Percentiles rank a stretch among this genome's conserved stretches.
phyloP scores from a whole-genome alignment of 208 protist species.

The Leishmania major region DNA sequence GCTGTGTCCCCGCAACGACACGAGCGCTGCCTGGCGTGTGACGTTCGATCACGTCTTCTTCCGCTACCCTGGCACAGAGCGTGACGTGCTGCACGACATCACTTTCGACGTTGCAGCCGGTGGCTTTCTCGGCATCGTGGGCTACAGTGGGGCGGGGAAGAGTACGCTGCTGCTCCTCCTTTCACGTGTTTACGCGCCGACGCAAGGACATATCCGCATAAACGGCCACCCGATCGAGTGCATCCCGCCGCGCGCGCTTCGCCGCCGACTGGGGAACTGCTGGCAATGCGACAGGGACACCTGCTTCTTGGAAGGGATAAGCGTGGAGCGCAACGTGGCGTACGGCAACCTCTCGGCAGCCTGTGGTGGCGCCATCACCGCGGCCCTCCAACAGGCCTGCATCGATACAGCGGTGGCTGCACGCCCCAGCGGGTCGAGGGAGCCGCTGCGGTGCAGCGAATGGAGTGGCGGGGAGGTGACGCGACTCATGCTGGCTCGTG shows the following conservation, averaged over 20 bases:
- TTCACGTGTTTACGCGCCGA: conserved; percentile 56
- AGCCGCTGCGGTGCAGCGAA: conserved; percentile 26
- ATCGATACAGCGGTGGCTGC: conserved; percentile 39
- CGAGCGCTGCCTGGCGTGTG: conserved; percentile 43
- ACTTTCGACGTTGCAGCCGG: conserved; percentile 55
- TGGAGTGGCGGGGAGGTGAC: conserved; percentile 79
- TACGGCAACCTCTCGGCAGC: conserved; percentile 51
- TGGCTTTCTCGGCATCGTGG: conserved; percentile 61
- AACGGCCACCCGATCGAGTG: conserved; percentile 51
- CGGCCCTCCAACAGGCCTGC: conserved; percentile 35
- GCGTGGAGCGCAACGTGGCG: conserved; percentile 64
- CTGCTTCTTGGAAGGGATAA: conserved; percentile 55
- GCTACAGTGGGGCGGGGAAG: conserved; percentile 80
- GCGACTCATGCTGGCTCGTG: conserved; percentile 63
- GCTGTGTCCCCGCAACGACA: not conserved
- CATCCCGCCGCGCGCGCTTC: conserved; percentile 51
- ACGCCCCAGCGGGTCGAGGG: conserved; percentile 40
- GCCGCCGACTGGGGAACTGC: conserved; percentile 55
- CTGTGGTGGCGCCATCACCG: conserved; percentile 20
- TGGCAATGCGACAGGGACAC: conserved; percentile 59
- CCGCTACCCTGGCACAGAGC: conserved; percentile 47
- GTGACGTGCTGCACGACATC: conserved; percentile 51
- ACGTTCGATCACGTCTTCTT: conserved; percentile 72
- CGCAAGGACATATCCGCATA: conserved; percentile 53
- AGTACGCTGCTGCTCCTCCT: conserved; percentile 70